Base-by-base conservation (phyloP, 495 filamentous ascomycete species). In the Hypoxylon intermedium region DNA sequence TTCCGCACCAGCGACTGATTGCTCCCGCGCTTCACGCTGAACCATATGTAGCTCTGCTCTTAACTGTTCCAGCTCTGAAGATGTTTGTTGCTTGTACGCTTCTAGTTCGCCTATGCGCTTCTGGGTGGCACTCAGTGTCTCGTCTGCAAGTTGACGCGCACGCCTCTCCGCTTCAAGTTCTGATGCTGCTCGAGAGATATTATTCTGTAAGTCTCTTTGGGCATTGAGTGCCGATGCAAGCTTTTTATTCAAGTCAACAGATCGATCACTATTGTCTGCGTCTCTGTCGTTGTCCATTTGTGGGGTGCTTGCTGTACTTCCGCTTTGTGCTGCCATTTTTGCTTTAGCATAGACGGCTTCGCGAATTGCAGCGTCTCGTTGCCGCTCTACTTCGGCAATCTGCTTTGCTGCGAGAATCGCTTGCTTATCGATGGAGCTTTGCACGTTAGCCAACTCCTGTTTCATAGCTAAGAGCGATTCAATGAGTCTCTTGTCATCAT, bases 341-440 rank as follows among this genome's bases (percentile, higher is more conserved):
- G 95, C 90, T 67, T 96, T 96, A 18, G 92, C 91, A 77, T 97
- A 98, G 1, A 92, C 89, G 0, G 95, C 94, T 73, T 98, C 95
- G 58, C 85, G 88, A 34, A 99, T 83, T 13, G 94, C 94, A 15
- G 89, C 86, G 74, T 99, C 95, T 44, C 95, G 80, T 72, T 98
- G 93, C 57, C 89, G 91, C 71, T 97, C 94, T 6, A 94, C 86
- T 67, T 96, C 92, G 2, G 93, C 93, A 62, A 99, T 91, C 54
- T 90, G 84, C 67, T 89, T 91, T 3, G 92, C 93, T 4, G 95
- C 92, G 28, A 88, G 79, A 7, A 88, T 78, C 9, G 91, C 88
- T 75, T 97, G 93, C 34, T 89, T 82, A 58, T 96, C 91, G 9
- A 99, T 87, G 1, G 92, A 89, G 4, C 78, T 84, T 71, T 98